Evolutionary conservation across 2,329 filamentous ascomycete species (phyloP), one percentile per base, ranked within the genome.

Genomic region (Conoideocrella luteorostrata): DNA sequence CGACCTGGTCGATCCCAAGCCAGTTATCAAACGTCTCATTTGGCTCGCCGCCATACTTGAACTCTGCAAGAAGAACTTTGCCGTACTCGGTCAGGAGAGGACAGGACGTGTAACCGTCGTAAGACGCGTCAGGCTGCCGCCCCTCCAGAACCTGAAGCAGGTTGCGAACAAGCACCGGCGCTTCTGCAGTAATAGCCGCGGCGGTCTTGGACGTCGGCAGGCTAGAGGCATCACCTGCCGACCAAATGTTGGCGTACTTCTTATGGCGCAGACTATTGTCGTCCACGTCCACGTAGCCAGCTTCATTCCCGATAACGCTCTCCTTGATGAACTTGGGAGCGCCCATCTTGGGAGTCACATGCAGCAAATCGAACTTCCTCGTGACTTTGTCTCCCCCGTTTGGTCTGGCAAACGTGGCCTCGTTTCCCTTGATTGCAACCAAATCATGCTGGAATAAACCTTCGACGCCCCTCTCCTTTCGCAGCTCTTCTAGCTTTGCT

Each of bases 21-120:
- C 60, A 62, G 3, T 66, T 59, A 4, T 63, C 67, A 49, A 83
- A 83, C 1, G 79, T 82, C 66, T 83, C 79, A 56, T 82, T 80
- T 6, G 79, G 77, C 50, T 68, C 68, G 7, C 75, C 77, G 2
- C 75, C 78, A 48, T 83, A 83, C 63, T 78, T 81, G 66, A 83
- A 83, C 58, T 83, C 79, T 0, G 77, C 77, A 7, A 83, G 71
- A 17, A 83, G 64, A 2, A 83, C 76, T 63, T 82, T 81, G 46
- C 75, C 75, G 48, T 81, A 78, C 51, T 79, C 68, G 2, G 72
- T 77, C 46, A 69, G 35, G 2, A 78, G 63, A 5, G 74, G 75
- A 52, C 74, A 78, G 0, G 73, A 77, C 4, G 74, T 75, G 58
- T 78, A 78, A 3, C 74, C 74, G 47, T 78, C 73, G 44, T 78